A percentile compares a stretch with the other conserved stretches of the same genome.
Evolutionary conservation across 208 protist genomes (phyloP).

Genomic region (Acanthamoeba royreba): DNA sequence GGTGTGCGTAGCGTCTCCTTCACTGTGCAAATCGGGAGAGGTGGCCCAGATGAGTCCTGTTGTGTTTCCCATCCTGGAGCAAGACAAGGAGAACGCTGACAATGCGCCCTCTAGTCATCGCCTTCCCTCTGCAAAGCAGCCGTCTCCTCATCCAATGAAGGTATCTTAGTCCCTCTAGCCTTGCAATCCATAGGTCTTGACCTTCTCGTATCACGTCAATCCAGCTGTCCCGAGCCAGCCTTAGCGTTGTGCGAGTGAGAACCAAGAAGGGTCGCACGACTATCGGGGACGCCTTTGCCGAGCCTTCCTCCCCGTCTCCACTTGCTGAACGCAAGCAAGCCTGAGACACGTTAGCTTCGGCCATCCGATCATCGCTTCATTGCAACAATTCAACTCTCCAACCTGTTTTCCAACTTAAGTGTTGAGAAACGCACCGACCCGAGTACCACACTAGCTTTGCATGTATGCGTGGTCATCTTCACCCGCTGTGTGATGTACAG

Average conservation of each 20-base stretch:
- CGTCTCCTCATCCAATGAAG: slow-evolving; percentile 9
- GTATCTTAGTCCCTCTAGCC: neutral
- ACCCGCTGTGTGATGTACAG: no score
- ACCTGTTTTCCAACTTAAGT: no score
- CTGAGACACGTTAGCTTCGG: no score
- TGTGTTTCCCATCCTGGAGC: neutral
- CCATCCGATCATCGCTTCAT: no score
- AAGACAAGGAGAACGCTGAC: neutral
- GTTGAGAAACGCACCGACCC: no score
- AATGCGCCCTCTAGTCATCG: neutral
- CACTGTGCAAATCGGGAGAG: neutral
- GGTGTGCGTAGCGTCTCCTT: neutral
- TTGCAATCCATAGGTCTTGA: neutral
- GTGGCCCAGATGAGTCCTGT: neutral
- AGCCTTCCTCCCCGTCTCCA: neutral
- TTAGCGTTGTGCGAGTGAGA: neutral
- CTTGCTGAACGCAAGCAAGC: neutral
- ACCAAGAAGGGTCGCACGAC: neutral
- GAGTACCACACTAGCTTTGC: no score
- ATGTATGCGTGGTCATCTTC: neutral
- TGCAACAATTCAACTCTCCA: neutral
- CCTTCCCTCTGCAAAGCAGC: neutral
- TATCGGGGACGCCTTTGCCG: neutral
- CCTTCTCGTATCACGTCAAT: neutral
- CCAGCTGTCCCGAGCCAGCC: neutral